phyloP scores from a whole-genome alignment of 225 moss, liverwort and hornwort genomes.

The Polytrichum commune region DNA sequence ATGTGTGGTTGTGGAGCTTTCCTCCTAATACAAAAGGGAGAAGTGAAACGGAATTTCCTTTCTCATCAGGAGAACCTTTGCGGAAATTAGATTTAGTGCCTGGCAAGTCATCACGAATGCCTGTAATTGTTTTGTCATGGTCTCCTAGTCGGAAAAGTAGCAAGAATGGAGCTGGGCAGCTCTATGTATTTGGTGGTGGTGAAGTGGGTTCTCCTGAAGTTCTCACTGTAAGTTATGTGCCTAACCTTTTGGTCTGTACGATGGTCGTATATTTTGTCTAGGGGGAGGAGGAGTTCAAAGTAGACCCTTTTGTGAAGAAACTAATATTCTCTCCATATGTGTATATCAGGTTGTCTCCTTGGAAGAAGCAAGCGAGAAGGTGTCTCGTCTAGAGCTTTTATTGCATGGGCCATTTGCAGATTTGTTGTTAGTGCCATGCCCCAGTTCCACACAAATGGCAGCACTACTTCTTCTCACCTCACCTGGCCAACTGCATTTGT shows the following conservation, averaged over 20 bases:
- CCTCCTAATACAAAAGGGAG: constrained; percentile 40
- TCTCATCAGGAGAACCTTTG: constrained; percentile 37
- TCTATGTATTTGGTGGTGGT: constrained; percentile 62
- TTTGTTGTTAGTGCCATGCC: constrained; percentile 39
- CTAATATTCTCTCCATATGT: too few relatives aligned
- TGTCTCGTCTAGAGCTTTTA: constrained; percentile 41
- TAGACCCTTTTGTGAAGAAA: too few relatives aligned
- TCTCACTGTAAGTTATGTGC: constrained; percentile 38
- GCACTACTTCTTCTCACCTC: constrained; percentile 54
- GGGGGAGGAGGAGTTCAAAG: not conserved
- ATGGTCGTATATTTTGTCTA: not conserved
- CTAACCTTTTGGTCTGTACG: not conserved
- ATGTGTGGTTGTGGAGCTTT: constrained; percentile 58
- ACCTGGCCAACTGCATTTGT: constrained; percentile 57
- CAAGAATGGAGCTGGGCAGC: constrained; percentile 42
- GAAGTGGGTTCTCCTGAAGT: constrained; percentile 56
- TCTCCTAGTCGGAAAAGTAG: constrained; percentile 27
- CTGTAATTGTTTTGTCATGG: constrained; percentile 53
- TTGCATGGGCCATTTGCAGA: constrained; percentile 61
- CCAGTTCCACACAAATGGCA: constrained; percentile 44
- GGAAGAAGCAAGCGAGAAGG: constrained; percentile 38
- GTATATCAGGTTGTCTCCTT: constrained; percentile 43
- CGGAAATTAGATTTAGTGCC: constrained; percentile 45
- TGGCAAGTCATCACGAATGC: constrained; percentile 46
- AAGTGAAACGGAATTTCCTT: constrained; percentile 16